Evolutionary conservation across 306 rosid genomes (phyloP).

Genomic region (Cucumis sativus): DNA sequence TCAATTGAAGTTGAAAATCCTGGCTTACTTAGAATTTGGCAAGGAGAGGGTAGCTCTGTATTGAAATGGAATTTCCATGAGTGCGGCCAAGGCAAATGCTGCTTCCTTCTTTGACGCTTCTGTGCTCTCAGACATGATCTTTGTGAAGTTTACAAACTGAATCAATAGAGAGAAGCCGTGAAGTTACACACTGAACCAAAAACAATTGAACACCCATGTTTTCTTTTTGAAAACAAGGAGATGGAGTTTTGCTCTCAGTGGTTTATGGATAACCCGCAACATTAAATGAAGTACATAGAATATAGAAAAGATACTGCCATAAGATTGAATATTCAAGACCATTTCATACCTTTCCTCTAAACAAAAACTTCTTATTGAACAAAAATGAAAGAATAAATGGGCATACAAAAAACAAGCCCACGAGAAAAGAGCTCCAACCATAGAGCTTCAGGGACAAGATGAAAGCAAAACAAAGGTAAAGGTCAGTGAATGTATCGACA

Average conservation of each 20-base stretch:
- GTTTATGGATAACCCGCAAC: neutral
- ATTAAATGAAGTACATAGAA: neutral
- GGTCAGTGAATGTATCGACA: too few relatives aligned
- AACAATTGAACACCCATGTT: neutral
- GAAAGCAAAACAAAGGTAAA: too few relatives aligned
- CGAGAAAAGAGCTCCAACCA: too few relatives aligned
- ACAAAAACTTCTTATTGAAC: too few relatives aligned
- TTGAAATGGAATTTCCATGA: slow-evolving; percentile 92
- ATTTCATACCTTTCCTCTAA: neutral
- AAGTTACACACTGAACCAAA: neutral
- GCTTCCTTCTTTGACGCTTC: slow-evolving; percentile 74
- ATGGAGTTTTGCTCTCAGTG: too few relatives aligned
- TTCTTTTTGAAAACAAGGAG: neutral
- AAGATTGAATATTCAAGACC: neutral
- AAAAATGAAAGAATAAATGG: too few relatives aligned
- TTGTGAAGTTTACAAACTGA: slow-evolving; percentile 90
- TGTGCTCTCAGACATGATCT: slow-evolving; percentile 69
- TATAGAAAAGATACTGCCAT: neutral
- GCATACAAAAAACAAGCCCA: too few relatives aligned
- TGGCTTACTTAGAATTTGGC: slow-evolving; percentile 25
- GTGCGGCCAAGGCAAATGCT: slow-evolving; percentile 89
- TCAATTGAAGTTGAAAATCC: neutral
- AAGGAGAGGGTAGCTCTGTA: slow-evolving; percentile 57
- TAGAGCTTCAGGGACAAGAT: too few relatives aligned
- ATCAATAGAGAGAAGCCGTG: neutral